A percentile compares a stretch with the other conserved stretches of the same genome.
These are phyloP conservation scores for Byssochlamys sp. DNA, from an alignment of 2,329 filamentous ascomycete genomes.

Conservation along the genomic window DNA sequence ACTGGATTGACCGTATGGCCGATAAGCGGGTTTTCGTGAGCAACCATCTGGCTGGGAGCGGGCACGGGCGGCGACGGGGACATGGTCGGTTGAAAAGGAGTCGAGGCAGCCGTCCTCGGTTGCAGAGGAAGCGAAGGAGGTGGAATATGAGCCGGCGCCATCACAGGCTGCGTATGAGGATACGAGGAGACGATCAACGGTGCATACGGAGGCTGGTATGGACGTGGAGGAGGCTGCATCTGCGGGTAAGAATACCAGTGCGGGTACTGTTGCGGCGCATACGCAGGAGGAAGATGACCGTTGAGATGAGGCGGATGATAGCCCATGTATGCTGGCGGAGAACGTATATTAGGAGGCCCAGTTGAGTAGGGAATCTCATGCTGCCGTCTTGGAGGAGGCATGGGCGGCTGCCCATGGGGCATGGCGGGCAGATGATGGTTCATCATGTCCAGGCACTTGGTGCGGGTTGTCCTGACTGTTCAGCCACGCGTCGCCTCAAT, in stretches of 20 bases:
- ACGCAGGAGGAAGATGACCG: conserved; percentile 40
- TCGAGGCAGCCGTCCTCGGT: conserved; percentile 24
- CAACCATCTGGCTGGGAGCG: conserved; percentile 18
- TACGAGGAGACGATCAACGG: conserved; percentile 37
- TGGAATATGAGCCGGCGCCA: conserved; percentile 29
- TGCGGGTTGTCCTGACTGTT: conserved; percentile 25
- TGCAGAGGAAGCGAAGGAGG: conserved; percentile 27
- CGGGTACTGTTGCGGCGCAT: conserved; percentile 36
- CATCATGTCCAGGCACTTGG: conserved; percentile 31
- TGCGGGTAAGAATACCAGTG: conserved; percentile 37
- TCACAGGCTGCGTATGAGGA: conserved; percentile 31
- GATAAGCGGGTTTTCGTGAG: conserved; percentile 19
- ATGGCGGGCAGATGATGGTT: conserved; percentile 37
- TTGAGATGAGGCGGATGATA: conserved; percentile 49
- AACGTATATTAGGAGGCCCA: conserved; percentile 43
- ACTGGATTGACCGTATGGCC: conserved; percentile 14
- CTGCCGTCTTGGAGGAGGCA: conserved; percentile 39
- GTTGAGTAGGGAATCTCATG: conserved; percentile 37
- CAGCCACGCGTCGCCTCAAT: conserved; percentile 31
- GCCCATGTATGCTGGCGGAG: conserved; percentile 51
- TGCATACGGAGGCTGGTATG: conserved; percentile 31
- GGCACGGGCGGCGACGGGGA: conserved; percentile 24
- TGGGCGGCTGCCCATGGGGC: conserved; percentile 42
- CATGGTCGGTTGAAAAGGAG: conserved; percentile 27
- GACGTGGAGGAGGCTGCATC: conserved; percentile 32